These are phyloP conservation scores for Alectoria sarmentosa DNA, from an alignment of 495 filamentous ascomycete genomes.

Conservation along the genomic window DNA sequence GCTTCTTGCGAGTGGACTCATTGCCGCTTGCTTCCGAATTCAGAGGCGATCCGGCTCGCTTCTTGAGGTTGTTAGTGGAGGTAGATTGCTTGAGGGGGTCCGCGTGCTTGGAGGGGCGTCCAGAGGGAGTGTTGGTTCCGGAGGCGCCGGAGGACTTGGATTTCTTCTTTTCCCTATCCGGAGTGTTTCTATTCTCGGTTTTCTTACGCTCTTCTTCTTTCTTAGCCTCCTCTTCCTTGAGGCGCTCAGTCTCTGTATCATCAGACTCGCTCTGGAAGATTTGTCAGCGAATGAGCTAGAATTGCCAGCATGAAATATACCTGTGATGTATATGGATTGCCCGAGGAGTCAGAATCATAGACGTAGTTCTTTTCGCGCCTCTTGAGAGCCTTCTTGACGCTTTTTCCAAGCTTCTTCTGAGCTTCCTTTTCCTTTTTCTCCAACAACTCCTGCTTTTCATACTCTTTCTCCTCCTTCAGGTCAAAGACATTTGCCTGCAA, in stretches of 20 bases:
- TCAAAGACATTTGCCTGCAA: conserved; percentile 81
- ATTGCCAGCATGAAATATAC: conserved; percentile 25
- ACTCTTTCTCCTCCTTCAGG: conserved; percentile 75
- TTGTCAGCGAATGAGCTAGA: conserved; percentile 9
- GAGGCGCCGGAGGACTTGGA: conserved; percentile 48
- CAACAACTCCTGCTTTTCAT: conserved; percentile 69
- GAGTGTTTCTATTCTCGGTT: conserved; percentile 27
- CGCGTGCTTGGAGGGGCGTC: conserved; percentile 45
- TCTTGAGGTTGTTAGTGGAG: conserved; percentile 50
- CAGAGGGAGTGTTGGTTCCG: conserved; percentile 67
- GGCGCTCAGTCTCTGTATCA: conserved; percentile 41
- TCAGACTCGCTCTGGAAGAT: conserved; percentile 29
- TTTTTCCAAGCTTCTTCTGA: conserved; percentile 62
- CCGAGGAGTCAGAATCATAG: conserved; percentile 68
- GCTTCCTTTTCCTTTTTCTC: conserved; percentile 61
- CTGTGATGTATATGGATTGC: conserved; percentile 65
- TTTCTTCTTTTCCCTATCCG: conserved; percentile 31
- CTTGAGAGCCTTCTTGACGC: conserved; percentile 67
- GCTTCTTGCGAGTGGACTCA: conserved; percentile 83
- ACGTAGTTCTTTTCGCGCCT: conserved; percentile 79
- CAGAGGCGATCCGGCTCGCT: conserved; percentile 80
- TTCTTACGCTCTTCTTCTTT: conserved; percentile 56
- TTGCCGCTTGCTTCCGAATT: conserved; percentile 85
- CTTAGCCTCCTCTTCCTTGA: conserved; percentile 65
- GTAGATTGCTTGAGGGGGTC: conserved; percentile 50